phyloP scores from a whole-genome alignment of 768 basidiomycete genomes.

The Suillus americanus region DNA sequence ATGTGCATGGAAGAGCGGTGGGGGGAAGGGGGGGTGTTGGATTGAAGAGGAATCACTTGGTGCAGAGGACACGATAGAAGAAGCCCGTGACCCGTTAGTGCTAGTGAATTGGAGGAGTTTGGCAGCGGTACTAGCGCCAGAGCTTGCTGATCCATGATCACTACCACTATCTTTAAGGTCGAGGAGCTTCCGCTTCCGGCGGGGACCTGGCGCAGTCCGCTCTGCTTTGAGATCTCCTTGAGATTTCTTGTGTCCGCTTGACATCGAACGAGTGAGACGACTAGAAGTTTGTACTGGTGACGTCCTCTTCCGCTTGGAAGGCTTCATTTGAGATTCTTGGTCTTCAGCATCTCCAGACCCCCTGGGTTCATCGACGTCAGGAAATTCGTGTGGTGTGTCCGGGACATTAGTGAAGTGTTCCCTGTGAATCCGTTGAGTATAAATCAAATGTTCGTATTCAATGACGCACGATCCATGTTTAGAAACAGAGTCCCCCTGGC shows the following conservation, averaged over 20 bases:
- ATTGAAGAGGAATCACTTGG: slow-evolving; percentile 26
- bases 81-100: slow-evolving; percentile 35
- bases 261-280: slow-evolving; percentile 25
- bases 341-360: not conserved
- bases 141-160: slow-evolving; percentile 32
- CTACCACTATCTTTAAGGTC: slow-evolving; percentile 19
- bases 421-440: not conserved
- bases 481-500: not conserved
- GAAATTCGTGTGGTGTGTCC: not conserved
- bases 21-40: slow-evolving; percentile 7
- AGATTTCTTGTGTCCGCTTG: slow-evolving; percentile 10
- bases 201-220: slow-evolving; percentile 29
- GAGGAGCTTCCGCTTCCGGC: slow-evolving; percentile 3
- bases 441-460: not conserved
- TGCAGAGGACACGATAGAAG: slow-evolving; percentile 47
- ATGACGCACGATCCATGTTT: not conserved
- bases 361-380: not conserved
- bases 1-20: slow-evolving; percentile 24
- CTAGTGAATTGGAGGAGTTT: slow-evolving; percentile 32
- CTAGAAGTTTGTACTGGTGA: slow-evolving; percentile 9
- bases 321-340: not conserved
- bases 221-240: slow-evolving; percentile 28
- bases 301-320: slow-evolving; percentile 26
- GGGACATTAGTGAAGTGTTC: not conserved
- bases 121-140: slow-evolving; percentile 39